phyloP scores from a whole-genome alignment of 352 stramenopile genomes.

The Plasmopara halstedii region DNA sequence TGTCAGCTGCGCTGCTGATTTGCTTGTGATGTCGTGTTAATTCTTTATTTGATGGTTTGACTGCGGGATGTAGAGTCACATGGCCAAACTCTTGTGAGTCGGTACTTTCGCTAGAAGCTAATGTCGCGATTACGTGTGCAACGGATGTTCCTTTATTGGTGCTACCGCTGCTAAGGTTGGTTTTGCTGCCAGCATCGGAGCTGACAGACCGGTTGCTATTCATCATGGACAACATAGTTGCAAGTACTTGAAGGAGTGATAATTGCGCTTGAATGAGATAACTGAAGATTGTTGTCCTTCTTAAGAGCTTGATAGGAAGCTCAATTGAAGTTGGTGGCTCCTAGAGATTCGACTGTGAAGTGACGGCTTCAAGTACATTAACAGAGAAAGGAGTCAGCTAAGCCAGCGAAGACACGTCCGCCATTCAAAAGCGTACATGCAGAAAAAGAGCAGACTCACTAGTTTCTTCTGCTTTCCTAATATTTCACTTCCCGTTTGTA shows the following conservation, averaged over 20 bases:
- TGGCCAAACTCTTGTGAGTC: constrained; percentile 7
- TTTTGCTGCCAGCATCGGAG: constrained; percentile 10
- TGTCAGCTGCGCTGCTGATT: constrained; percentile 18
- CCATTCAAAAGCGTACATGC: constrained; percentile 29
- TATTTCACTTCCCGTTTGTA: constrained; percentile 25
- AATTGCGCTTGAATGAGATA: no score
- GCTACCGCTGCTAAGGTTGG: constrained; percentile 7
- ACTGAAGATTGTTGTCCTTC: background rate
- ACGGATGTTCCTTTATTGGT: constrained; percentile 24
- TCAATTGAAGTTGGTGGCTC: constrained; percentile 77
- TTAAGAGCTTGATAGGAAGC: background rate
- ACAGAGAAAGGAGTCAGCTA: constrained; percentile 32
- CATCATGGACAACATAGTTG: constrained; percentile 62
- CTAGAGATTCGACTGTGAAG: constrained; percentile 33
- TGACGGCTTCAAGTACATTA: constrained; percentile 52
- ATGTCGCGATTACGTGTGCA: constrained; percentile 23
- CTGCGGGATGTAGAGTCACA: constrained; percentile 6
- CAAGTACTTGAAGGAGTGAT: no score
- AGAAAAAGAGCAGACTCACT: constrained; percentile 32
- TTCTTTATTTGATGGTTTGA: constrained; percentile 9
- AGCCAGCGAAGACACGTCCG: constrained; percentile 28
- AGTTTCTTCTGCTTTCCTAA: constrained; percentile 2
- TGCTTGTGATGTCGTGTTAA: constrained; percentile 9
- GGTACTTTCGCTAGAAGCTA: constrained; percentile 14
- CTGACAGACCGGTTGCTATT: constrained; percentile 25